Percentiles rank a stretch among this genome's conserved stretches.
Conservation (phyloP, 2,329 filamentous ascomycete species). For the Mollisiaceae sp. region DNA sequence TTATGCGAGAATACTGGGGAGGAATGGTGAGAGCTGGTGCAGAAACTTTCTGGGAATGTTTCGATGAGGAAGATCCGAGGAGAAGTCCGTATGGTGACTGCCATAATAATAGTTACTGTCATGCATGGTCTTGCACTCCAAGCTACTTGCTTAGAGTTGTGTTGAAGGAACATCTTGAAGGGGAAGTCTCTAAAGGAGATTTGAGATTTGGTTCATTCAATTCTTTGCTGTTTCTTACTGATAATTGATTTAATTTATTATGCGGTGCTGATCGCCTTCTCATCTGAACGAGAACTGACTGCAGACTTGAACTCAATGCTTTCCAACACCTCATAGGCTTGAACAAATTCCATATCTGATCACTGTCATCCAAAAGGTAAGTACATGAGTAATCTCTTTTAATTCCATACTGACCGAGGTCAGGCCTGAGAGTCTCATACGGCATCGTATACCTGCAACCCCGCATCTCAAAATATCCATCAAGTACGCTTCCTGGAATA, state of each 20-base stretch:
- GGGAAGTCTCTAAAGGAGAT: background rate
- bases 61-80: slow-evolving; percentile 37
- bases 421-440: slow-evolving; percentile 26
- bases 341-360: slow-evolving; percentile 49
- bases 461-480: slow-evolving; percentile 21
- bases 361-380: slow-evolving; percentile 31
- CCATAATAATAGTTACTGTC: slow-evolving; percentile 44
- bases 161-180: slow-evolving; percentile 20
- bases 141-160: slow-evolving; percentile 40
- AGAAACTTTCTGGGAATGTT: slow-evolving; percentile 45
- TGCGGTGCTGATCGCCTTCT: too few relatives aligned
- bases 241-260: too few relatives aligned
- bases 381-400: background rate
- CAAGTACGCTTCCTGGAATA: slow-evolving; percentile 24
- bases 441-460: slow-evolving; percentile 19
- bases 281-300: slow-evolving; percentile 26
- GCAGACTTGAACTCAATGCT: slow-evolving; percentile 30
- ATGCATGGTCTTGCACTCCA: slow-evolving; percentile 44
- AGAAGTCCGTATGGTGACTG: slow-evolving; percentile 43
- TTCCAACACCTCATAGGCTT: slow-evolving; percentile 41
- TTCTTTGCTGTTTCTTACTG: too few relatives aligned
- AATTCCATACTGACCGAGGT: background rate
- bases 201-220: too few relatives aligned
- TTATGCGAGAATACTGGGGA: slow-evolving; percentile 44
- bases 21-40: slow-evolving; percentile 43